Base-by-base conservation (phyloP, 495 filamentous ascomycete species). In the Pyrenopolyporus hunteri region DNA sequence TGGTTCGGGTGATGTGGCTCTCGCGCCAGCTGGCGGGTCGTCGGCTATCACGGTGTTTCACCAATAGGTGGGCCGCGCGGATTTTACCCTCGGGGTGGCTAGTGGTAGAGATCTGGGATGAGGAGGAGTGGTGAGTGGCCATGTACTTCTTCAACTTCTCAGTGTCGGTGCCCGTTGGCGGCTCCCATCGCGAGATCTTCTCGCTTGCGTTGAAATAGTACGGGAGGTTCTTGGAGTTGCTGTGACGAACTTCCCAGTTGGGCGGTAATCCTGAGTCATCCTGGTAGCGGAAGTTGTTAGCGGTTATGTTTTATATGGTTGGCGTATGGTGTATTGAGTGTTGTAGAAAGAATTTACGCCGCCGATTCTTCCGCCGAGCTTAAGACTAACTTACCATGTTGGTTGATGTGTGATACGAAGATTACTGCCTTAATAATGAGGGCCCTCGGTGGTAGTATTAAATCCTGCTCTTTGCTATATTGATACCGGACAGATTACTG, bases 221-320 rank as follows among this genome's bases (percentile, higher is more conserved):
- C 29, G 94, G 94, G 11, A 98, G 89, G 74, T 94, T 95, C 78
- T 96, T 98, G 73, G 90, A 93, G 77, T 96, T 93, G 72, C 90
- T 95, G 77, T 93, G 90, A 66, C 92, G 90, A 69, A 98, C 91
- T 76, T 96, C 92, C 94, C 94, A 97, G 70, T 85, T 82, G 4
- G 83, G 70, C 37, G 94, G 94, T 49, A 98, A 85, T 69, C 94
- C 94, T 64, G 89, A 87, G 36, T 91, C 89, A 64, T 80, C 74
- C 82, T 87, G 53, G 47, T 19, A n/a, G 14, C 2, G 42, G 51
- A 36, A 54, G 58, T 54, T 58, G 55, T 55, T 54, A 65, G 52
- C 23, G 22, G 29, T 6, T 2, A 33, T 40, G 5, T 48, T n/a
- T 37, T 9, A 16, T 25, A 52, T 8, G 6, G 40, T n/a, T n/a